Evolutionary conservation across 441 rosid species (phyloP).

Genomic region (Cnidoscolus chayamansa): DNA sequence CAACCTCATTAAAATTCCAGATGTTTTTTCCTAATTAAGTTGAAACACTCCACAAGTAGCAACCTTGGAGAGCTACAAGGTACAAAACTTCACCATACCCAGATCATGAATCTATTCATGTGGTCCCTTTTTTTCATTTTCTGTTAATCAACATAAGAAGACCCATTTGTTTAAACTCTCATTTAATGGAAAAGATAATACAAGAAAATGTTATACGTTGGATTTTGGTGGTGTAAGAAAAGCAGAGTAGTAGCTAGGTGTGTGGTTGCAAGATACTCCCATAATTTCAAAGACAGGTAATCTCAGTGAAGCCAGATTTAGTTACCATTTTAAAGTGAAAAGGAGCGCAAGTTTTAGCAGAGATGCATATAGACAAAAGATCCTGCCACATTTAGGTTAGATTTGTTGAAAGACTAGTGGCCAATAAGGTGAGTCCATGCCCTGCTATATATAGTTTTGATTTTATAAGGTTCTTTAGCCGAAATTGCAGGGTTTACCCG

Average conservation of each 20-base stretch:
- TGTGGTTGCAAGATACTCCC: not conserved
- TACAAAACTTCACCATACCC: slow-evolving; percentile 15
- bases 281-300: slow-evolving; percentile 20
- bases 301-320: slow-evolving; percentile 26
- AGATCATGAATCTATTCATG: slow-evolving; percentile 11
- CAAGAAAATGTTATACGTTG: too few species aligned
- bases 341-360: slow-evolving; percentile 23
- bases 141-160: too few species aligned
- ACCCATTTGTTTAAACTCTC: too few species aligned
- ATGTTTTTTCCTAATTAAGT: slow-evolving; percentile 18
- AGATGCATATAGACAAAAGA: slow-evolving; percentile 42
- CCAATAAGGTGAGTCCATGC: slow-evolving; percentile 35
- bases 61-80: not conserved
- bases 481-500: slow-evolving; percentile 48
- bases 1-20: slow-evolving; percentile 22
- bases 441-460: slow-evolving; percentile 27
- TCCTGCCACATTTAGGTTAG: slow-evolving; percentile 33
- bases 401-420: slow-evolving; percentile 36
- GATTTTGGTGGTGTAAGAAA: too few species aligned
- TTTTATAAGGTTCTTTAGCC: slow-evolving; percentile 36
- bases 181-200: too few species aligned
- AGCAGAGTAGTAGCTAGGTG: too few species aligned
- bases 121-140: slow-evolving; percentile 21
- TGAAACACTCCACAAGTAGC: slow-evolving; percentile 13
- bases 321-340: slow-evolving; percentile 31